These are phyloP conservation scores for Capsicum rhomboideum DNA, from an alignment of 257 asterid species.

Conservation along the genomic window DNA sequence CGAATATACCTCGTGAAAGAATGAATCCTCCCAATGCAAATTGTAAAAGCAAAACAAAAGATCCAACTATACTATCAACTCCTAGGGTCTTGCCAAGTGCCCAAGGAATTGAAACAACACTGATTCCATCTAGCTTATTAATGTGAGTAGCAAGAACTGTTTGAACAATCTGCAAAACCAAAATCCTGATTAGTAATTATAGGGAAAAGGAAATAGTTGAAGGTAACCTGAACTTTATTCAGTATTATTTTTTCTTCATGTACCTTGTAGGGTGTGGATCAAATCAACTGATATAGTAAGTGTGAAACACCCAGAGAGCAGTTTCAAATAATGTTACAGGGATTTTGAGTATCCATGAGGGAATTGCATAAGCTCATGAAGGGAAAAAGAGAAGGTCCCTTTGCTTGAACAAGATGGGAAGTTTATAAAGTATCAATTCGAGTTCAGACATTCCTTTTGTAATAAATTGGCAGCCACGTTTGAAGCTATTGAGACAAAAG, in stretches of 20 bases:
- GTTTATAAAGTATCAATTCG: constrained; percentile 46
- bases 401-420: constrained; percentile 63
- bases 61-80: constrained; percentile 53
- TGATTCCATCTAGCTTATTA: constrained; percentile 32
- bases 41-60: constrained; percentile 44
- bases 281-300: constrained; percentile 57
- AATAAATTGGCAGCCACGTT: too few species aligned
- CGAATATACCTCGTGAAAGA: constrained; percentile 44
- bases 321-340: constrained; percentile 47
- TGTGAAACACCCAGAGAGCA: constrained; percentile 42
- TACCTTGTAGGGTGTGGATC: constrained; percentile 66
- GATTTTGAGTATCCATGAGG: constrained; percentile 53
- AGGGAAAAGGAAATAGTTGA: neutral
- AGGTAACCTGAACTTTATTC: neutral
- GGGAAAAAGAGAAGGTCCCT: constrained; percentile 52
- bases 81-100: constrained; percentile 56
- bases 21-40: constrained; percentile 65
- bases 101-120: constrained; percentile 49
- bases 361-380: constrained; percentile 55
- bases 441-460: constrained; percentile 56
- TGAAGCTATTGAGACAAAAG: too few species aligned
- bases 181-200: neutral
- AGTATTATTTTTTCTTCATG: neutral
- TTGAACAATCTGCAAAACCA: constrained; percentile 31
- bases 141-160: constrained; percentile 41